Evolutionary conservation across 2,329 filamentous ascomycete species (phyloP), one percentile per base, ranked within the genome.

Genomic region (Parastagonospora avenae): DNA sequence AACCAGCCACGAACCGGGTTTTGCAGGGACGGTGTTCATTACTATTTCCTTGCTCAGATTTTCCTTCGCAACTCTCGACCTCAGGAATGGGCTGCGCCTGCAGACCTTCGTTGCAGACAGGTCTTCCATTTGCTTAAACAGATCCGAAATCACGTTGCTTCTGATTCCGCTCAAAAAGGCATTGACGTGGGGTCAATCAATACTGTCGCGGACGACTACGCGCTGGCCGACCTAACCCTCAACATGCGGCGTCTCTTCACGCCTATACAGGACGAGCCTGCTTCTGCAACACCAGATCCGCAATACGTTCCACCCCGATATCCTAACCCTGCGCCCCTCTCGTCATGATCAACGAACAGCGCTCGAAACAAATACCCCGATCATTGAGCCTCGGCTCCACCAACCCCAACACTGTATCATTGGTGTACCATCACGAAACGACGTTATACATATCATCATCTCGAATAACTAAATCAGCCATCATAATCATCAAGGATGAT

Each of bases 231-330:
- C 67, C 77, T 88, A 60, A 88, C 85, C 7, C 77, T 90, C 54
- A 83, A 90, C 72, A 89, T 90, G 86, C 84, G 85, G 65, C 79
- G 85, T 62, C 78, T 91, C 43, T 90, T 91, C 71, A 84, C 81
- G 64, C 86, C 87, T 12, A 77, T 79, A 67, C 69, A 74, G 49
- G 63, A 65, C 38, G 46, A 50, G 16, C 51, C 44, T 44, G 9
- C 42, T 11, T 15, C 30, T 44, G 47, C 24, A 9, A 28, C 28
- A 15, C 30, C 14, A 30, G 14, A 37, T 32, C 31, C 28, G 10
- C 37, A 39, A 32, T 40, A 42, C n/a, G 12, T 31, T 31, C 28
- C 15, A 39, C 9, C 52, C 49, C 12, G 53, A 43, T 38, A 43
- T 46, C 8, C 15, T 38, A 38, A 31, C 33, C 11, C 19, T 9